Conservation (phyloP, 345 rosid species). For the Mallotus nudiflorus region DNA sequence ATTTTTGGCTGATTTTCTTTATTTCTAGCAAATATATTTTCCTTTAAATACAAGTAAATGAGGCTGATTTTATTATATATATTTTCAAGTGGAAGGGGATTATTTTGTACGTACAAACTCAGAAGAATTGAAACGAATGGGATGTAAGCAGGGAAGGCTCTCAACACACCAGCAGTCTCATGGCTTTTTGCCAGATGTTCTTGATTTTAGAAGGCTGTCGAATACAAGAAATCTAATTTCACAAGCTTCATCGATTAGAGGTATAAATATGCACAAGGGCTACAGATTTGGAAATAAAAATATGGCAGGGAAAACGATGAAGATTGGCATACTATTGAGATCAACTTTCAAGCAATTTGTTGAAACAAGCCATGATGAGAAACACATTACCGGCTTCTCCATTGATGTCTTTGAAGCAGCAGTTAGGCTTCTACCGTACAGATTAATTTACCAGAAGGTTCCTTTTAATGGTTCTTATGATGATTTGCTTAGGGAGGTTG, state of each 20-base stretch:
- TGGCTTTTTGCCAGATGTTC: too few relatives aligned
- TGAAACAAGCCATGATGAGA: slow-evolving; percentile 13
- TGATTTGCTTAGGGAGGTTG: slow-evolving; percentile 27
- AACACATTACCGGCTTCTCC: slow-evolving; percentile 23
- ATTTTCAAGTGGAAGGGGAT: too few relatives aligned
- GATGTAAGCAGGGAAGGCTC: too few relatives aligned
- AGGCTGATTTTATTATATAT: too few relatives aligned
- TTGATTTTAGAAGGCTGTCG: too few relatives aligned
- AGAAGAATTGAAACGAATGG: too few relatives aligned
- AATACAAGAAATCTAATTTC: too few relatives aligned
- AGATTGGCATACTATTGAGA: slow-evolving; percentile 30
- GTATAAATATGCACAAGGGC: slow-evolving; percentile 17
- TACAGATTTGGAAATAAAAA: slow-evolving; percentile 3
- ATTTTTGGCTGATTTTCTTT: too few relatives aligned
- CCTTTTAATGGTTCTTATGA: slow-evolving; percentile 31
- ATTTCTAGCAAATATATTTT: too few relatives aligned
- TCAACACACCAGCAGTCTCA: too few relatives aligned
- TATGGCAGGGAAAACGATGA: slow-evolving; percentile 15
- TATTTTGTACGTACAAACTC: too few relatives aligned
- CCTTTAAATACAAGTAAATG: too few relatives aligned
- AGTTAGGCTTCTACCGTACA: slow-evolving; percentile 16
- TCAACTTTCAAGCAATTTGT: slow-evolving; percentile 27
- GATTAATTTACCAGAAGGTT: slow-evolving; percentile 11
- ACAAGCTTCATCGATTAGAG: slow-evolving; percentile 5
- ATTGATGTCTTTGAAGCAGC: slow-evolving; percentile 32